Percentiles rank a stretch among this genome's conserved stretches.
Evolutionary conservation across 1,284 basidiomycete genomes (phyloP).

Genomic region (Cryptococcus sp.): DNA sequence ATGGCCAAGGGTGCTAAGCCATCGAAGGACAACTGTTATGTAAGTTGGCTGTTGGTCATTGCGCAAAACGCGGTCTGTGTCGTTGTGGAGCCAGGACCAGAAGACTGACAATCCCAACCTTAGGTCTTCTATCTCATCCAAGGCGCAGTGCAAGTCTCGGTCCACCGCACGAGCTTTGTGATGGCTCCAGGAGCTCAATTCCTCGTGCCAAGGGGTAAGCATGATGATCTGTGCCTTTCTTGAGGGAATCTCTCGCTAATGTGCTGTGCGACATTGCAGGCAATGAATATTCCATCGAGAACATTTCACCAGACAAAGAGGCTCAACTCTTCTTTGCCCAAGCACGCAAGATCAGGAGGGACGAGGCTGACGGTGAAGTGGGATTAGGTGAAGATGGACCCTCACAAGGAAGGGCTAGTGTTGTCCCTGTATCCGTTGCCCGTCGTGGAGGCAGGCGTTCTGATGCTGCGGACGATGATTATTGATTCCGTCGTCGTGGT

Average conservation of each 20-base stretch:
- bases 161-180: conserved; percentile 76
- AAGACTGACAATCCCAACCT: neutral
- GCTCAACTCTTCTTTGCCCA: conserved; percentile 91
- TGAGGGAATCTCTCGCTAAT: neutral
- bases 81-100: conserved; percentile 1
- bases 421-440: no score
- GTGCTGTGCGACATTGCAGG: conserved; percentile 56
- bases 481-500: no score
- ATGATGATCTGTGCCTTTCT: neutral
- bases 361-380: conserved; percentile 45
- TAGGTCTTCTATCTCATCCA: conserved; percentile 85
- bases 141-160: conserved; percentile 80
- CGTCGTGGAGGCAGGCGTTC: no score
- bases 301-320: conserved; percentile 71
- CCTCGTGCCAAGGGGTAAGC: conserved; percentile 81
- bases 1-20: conserved; percentile 82
- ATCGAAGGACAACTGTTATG: conserved; percentile 93
- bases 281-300: conserved; percentile 87
- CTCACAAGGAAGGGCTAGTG: no score
- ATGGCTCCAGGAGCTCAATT: conserved; percentile 84
- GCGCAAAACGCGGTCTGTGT: neutral
- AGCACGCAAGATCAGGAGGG: conserved; percentile 68
- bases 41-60: conserved; percentile 57
- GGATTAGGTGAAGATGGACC: no score
- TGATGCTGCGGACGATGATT: no score